Base-by-base conservation (phyloP, 148 eudicot genomes). In the Simmondsia chinensis region DNA sequence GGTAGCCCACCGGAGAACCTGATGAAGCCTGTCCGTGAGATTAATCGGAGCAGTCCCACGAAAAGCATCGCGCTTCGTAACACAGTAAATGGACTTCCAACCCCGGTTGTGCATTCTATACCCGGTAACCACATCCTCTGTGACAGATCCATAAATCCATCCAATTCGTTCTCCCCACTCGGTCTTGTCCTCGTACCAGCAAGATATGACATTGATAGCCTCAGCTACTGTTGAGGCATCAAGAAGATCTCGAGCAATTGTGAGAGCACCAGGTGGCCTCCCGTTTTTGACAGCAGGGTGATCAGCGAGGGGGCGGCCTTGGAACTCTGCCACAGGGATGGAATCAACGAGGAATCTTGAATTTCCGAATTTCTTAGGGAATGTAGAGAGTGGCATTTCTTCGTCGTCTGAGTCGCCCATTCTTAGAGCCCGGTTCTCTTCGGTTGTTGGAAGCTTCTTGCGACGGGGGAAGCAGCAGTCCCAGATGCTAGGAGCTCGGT, bases 171-270 rank as follows among this genome's bases (percentile, higher is more conserved):
- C 59, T 9, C 96, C 96, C 96, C 96, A 82, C 43, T 87, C 96
- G 0, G 96, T 87, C 61, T 87, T 87, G 24, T 87, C 96, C 71
- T 87, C 96, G 18, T 87, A 87, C 96, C 96, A 87, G 64, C 94
- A 87, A 4, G 96, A 87, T 33, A 87, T 82, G 39, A 73, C 72
- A 35, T 84, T 76, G 41, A 87, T 76, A 11, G 96, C 94, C 60
- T 87, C 96, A 12, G 96, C 94, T 16, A 87, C 96, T 30, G 82
- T 76, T 0, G 77, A 43, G 3, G 94, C 88, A 51, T 87, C 85
- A 0, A 87, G 91, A 52, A 76, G 73, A 54, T 82, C 85, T 13
- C 94, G 68, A 2, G 76, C 78, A 18, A 82, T 76, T 17, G 96
- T 82, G 6, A 79, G 82, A 43, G 96, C 96, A 19, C 96, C 96